Conservation (phyloP, 176 grass and related monocot species). For the Neostapfia colusana region DNA sequence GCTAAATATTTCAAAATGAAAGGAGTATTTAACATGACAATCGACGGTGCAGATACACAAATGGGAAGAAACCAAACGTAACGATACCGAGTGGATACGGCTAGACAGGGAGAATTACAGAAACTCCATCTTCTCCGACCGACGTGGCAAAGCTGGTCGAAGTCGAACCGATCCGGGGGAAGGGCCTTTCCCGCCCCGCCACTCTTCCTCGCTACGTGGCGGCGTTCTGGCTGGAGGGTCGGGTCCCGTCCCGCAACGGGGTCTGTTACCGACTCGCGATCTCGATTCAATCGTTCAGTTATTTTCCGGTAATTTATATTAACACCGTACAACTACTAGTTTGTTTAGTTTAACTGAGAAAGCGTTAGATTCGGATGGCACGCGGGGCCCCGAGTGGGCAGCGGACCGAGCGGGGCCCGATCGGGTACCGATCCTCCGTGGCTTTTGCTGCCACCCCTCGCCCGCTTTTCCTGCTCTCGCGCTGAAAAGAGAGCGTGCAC, state of each 20-base stretch:
- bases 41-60: no score
- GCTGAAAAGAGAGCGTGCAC: slow-evolving; percentile 50
- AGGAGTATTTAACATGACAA: no score
- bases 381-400: not conserved
- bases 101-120: no score
- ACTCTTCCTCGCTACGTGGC: not conserved
- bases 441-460: slow-evolving; percentile 41
- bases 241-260: no score
- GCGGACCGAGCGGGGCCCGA: no score
- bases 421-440: slow-evolving; percentile 1
- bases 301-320: no score
- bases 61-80: not conserved
- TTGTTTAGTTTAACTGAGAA: not conserved
- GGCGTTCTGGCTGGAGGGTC: not conserved
- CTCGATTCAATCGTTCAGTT: no score
- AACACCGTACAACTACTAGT: slow-evolving; percentile 37
- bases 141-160: slow-evolving; percentile 2
- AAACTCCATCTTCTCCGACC: not conserved
- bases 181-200: not conserved
- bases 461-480: slow-evolving; percentile 43
- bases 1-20: no score
- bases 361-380: not conserved
- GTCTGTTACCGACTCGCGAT: not conserved
- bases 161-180: not conserved
- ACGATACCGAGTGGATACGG: no score